Conservation (phyloP, 2,329 filamentous ascomycete genomes). For the Aureobasidium sp. region DNA sequence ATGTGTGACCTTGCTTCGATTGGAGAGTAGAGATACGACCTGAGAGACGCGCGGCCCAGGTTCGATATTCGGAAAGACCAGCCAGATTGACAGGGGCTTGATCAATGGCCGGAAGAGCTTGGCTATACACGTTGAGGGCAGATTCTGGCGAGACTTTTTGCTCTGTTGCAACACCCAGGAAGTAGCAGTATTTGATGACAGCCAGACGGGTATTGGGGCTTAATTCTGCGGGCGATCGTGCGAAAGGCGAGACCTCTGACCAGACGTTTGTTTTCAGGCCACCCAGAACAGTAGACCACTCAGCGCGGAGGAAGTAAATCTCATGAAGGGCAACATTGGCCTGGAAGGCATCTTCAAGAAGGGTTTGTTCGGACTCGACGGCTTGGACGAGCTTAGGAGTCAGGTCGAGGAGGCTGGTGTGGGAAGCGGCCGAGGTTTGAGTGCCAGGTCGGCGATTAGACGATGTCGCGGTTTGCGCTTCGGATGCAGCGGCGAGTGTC, state of each 20-base stretch:
- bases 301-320: constrained; percentile 69
- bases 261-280: constrained; percentile 9
- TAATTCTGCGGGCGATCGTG: background rate
- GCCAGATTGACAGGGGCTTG: constrained; percentile 1
- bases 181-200: constrained; percentile 20
- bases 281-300: constrained; percentile 20
- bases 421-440: constrained; percentile 29
- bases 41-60: constrained; percentile 68
- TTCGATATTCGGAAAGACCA: constrained; percentile 9
- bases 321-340: constrained; percentile 76
- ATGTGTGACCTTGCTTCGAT: constrained; percentile 44
- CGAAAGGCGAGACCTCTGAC: background rate
- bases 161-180: constrained; percentile 22
- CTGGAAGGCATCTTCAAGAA: constrained; percentile 55
- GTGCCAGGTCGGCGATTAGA: constrained; percentile 33
- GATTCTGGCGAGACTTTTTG: constrained; percentile 18
- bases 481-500: constrained; percentile 37
- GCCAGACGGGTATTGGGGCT: constrained; percentile 8
- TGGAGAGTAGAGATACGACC: constrained; percentile 66
- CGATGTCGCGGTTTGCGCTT: constrained; percentile 37
- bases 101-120: constrained; percentile 3
- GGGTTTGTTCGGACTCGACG: constrained; percentile 30
- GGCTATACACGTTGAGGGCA: background rate
- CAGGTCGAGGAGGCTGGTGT: constrained; percentile 10
- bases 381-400: constrained; percentile 14